phyloP scores from a whole-genome alignment of 371 early-diverging fungal genomes.

The Mortierella sp. region DNA sequence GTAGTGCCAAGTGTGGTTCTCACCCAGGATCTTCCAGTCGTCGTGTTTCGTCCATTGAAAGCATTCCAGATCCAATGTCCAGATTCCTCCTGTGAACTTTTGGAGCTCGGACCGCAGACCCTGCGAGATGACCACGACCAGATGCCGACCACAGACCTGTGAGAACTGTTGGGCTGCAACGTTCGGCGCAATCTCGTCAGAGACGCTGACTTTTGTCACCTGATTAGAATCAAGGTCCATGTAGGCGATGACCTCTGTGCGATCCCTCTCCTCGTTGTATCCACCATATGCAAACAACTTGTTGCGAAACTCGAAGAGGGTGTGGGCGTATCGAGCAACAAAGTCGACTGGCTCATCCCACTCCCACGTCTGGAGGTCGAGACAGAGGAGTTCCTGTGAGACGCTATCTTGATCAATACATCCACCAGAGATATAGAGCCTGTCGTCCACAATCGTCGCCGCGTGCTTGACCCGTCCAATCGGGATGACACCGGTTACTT shows the following conservation, averaged over 20 bases:
- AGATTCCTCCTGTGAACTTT: conserved; percentile 68
- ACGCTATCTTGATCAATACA: conserved; percentile 58
- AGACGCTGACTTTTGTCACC: conserved; percentile 67
- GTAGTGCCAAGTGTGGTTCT: conserved; percentile 72
- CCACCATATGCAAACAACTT: conserved; percentile 79
- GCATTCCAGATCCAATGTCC: conserved; percentile 72
- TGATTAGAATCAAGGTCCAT: conserved; percentile 65
- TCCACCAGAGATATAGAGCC: conserved; percentile 78
- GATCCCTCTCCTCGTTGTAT: conserved; percentile 72
- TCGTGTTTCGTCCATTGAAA: conserved; percentile 77
- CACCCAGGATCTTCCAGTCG: conserved; percentile 64
- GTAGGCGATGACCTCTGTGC: conserved; percentile 69
- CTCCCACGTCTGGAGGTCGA: conserved; percentile 73
- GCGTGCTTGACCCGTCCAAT: conserved; percentile 74
- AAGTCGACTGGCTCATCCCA: conserved; percentile 75
- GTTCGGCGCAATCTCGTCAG: conserved; percentile 69
- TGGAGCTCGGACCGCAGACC: conserved; percentile 60
- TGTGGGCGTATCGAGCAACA: conserved; percentile 71
- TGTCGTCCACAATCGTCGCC: conserved; percentile 75
- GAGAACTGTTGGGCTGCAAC: conserved; percentile 75
- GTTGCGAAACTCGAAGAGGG: conserved; percentile 67
- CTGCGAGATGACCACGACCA: conserved; percentile 73
- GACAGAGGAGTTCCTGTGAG: conserved; percentile 66
- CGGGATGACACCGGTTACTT: conserved; percentile 64
- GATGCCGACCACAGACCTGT: conserved; percentile 73